These are phyloP conservation scores for Fraxinus ornus DNA, from an alignment of 305 asterid species.

Conservation along the genomic window DNA sequence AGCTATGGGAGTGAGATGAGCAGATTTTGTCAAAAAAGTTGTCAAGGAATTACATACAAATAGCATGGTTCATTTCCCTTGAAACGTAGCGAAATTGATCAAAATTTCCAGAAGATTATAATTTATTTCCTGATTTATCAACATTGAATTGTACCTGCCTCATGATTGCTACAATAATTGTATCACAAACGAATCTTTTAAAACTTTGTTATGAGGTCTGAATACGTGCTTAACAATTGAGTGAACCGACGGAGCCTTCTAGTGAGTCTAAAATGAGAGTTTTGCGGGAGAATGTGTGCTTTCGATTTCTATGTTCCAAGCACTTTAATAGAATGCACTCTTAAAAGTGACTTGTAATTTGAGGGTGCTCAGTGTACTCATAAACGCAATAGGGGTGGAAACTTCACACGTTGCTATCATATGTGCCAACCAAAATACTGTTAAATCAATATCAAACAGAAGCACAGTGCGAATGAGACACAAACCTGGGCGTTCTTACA, in stretches of 20 bases:
- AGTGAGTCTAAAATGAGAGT: background rate
- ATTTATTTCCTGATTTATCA: background rate
- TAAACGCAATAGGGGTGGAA: background rate
- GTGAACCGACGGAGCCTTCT: background rate
- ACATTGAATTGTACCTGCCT: background rate
- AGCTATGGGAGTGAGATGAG: conserved; percentile 47
- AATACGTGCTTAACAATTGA: background rate
- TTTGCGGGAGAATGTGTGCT: background rate
- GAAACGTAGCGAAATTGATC: background rate
- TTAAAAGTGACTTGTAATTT: background rate
- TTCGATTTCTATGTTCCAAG: background rate
- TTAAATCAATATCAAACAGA: background rate
- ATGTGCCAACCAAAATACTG: background rate
- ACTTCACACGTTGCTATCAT: conserved; percentile 10
- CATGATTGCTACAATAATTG: background rate
- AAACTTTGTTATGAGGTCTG: background rate
- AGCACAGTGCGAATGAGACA: background rate
- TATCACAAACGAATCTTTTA: background rate
- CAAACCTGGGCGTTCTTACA: background rate
- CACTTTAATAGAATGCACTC: background rate
- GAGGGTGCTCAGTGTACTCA: background rate
- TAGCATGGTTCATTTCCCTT: background rate
- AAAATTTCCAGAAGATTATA: background rate
- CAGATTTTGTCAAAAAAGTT: no score
- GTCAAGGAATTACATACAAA: no score